Evolutionary conservation across 2,329 filamentous ascomycete species (phyloP).

Genomic region (Penicillium digitatum): DNA sequence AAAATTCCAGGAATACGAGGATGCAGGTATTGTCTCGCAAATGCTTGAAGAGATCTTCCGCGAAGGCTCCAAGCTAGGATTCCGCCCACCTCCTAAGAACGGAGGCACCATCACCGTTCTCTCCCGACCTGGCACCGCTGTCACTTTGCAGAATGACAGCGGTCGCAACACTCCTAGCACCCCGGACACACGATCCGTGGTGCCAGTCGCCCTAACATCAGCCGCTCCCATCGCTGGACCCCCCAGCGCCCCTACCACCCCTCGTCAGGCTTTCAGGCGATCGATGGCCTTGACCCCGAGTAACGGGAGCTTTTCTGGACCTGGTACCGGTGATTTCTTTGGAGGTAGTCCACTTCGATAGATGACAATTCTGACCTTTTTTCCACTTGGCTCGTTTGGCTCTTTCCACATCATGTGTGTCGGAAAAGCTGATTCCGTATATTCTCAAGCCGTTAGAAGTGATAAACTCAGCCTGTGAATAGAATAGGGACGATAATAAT

Average conservation of each 20-base stretch:
- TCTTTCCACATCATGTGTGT: background rate
- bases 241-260: slow-evolving; percentile 38
- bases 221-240: slow-evolving; percentile 8
- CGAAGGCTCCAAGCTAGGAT: slow-evolving; percentile 57
- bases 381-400: background rate
- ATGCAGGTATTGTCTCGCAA: slow-evolving; percentile 75
- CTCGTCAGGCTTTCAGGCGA: slow-evolving; percentile 42
- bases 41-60: slow-evolving; percentile 85
- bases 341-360: slow-evolving; percentile 40
- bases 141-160: slow-evolving; percentile 38
- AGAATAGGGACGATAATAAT: background rate
- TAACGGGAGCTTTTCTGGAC: slow-evolving; percentile 40
- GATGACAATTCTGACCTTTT: background rate
- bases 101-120: slow-evolving; percentile 28
- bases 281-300: slow-evolving; percentile 43
- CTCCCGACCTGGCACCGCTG: slow-evolving; percentile 39
- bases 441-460: background rate
- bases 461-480: background rate
- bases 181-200: slow-evolving; percentile 27
- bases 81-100: slow-evolving; percentile 52
- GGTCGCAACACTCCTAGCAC: slow-evolving; percentile 43
- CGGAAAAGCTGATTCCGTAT: background rate
- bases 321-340: slow-evolving; percentile 39
- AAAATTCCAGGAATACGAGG: slow-evolving; percentile 84
- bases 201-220: slow-evolving; percentile 2